Evolutionary conservation across 1,284 basidiomycete genomes (phyloP), one percentile per base, ranked within the genome.

Genomic region (Puccinia novopanici): DNA sequence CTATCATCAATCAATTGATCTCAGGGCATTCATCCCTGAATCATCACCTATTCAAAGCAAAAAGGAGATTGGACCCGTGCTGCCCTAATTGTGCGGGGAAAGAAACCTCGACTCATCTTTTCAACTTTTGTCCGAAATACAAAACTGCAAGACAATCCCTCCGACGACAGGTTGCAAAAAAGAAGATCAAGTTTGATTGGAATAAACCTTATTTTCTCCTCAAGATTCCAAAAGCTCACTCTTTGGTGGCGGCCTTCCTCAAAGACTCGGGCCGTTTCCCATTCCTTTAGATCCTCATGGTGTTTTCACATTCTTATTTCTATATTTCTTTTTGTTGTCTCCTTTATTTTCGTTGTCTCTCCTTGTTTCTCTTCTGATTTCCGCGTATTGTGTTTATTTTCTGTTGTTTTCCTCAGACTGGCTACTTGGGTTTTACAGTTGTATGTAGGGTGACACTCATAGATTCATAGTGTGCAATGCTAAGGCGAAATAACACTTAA

Each of bases 391-490:
- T 30, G 22, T 24, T 34, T 30, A 15, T 30, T 30, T 27, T 59
- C 57, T 30, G n/a, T 59, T 30, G 24, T 6, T 59, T 8, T 59
- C 27, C 30, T 34, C 34, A 34, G 34, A 34, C 34, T 34, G 4
- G 34, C 4, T 34, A 34, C 17, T n/a, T 55, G 3, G 19, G 22
- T 59, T 8, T 30, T 13, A 9, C 17, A 59, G 0, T 55, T 55
- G 54, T 55, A 55, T 12, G 15, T n/a, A 12, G 54, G 15, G 9
- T n/a, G 17, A 22, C 8, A 55, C 24, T 34, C 2, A 9, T n/a
- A 55, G 24, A 34, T 59, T 59, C 57, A 59, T 59, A 59, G 57
- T 59, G 57, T 30, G 27, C 57, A 59, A 59, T 59, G 57, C 57
- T 34, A 3, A 0, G 27, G 57, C 57, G 4, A 59, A 27, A 59